Percentiles rank a stretch among this genome's conserved stretches.
These are phyloP conservation scores for Colletotrichum truncatum DNA, from an alignment of 2,329 filamentous ascomycete species.

Conservation along the genomic window DNA sequence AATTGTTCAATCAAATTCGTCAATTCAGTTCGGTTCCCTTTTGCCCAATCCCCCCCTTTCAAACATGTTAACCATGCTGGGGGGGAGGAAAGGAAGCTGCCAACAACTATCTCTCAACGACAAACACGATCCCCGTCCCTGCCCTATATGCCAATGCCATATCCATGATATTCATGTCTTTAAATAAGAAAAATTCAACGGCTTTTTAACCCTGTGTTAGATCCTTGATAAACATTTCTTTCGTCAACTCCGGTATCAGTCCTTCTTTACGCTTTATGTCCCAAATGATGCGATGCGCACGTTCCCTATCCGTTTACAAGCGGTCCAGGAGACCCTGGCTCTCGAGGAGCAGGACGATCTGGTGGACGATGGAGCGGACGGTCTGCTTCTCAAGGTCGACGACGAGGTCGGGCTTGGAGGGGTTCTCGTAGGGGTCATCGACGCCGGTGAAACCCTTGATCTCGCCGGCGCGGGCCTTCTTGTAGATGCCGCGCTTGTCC, in stretches of 20 bases:
- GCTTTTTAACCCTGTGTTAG: background rate
- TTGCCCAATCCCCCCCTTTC: background rate
- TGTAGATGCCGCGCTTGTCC: slow-evolving; percentile 91
- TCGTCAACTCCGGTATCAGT: slow-evolving; percentile 4
- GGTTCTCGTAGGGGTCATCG: slow-evolving; percentile 94
- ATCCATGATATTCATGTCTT: slow-evolving; percentile 3
- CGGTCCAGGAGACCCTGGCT: slow-evolving; percentile 86
- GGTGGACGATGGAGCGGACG: slow-evolving; percentile 93
- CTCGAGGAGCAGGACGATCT: slow-evolving; percentile 94
- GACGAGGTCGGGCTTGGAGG: slow-evolving; percentile 81
- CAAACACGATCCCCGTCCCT: background rate
- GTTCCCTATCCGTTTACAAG: slow-evolving; percentile 47
- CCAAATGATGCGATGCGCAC: background rate
- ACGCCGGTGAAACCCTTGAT: slow-evolving; percentile 99
- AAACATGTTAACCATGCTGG: no score
- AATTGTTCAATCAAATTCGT: background rate
- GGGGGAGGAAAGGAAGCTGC: background rate
- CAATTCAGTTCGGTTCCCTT: background rate
- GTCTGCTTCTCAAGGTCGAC: slow-evolving; percentile 88
- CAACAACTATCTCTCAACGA: no score
- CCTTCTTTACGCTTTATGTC: slow-evolving; percentile 3
- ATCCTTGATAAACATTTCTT: background rate
- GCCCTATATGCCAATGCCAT: slow-evolving; percentile 1
- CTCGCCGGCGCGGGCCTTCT: slow-evolving; percentile 83
- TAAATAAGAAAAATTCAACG: background rate